Evolutionary conservation across 129 eudicot genomes (phyloP), one percentile per base, ranked within the genome.

Genomic region (Centrapalus pauciflorus): DNA sequence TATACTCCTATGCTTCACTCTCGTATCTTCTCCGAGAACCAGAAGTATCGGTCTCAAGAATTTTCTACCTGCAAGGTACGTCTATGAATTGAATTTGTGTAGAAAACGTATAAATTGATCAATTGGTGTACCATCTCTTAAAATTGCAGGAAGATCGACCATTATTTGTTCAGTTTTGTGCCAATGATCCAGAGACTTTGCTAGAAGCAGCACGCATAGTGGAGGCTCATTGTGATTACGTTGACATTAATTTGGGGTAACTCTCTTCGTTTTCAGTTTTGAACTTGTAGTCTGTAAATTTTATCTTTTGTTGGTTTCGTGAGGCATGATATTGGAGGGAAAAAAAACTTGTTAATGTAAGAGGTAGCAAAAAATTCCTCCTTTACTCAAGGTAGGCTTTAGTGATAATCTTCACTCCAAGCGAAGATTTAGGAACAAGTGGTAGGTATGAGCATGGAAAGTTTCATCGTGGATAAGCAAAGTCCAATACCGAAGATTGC

Each of bases 1-100:
- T 91, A 91, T 73, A 88, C 96, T 3, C 98, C 98, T 12, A 91
- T 91, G 98, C 84, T 91, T 30, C 98, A 87, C 50, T 76, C 95
- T 45, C 74, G 95, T 3, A 79, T 87, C 20, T 87, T 87, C 51
- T 61, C 82, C 11, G 88, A 91, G 67, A 83, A 48, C 17, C 81
- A 79, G 0, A 91, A 91, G 75, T 85, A 87, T 75, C 76, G 98
- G 1, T 45, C 79, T 8, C 77, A 73, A 37, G 98, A 91, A 57
- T 91, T 91, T 51, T 79, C 95, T 41, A 91, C 98, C 59, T 91
- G 98, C 76, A 71, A 87, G 96, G 97, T 87, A 33, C 40, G n/a
- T 55, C 21, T 73, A 11, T 41, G 55, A 5, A 25, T 16, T 50
- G 14, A 25, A 26, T 24, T 35, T 10, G 4, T 17, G 8, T 28